These are phyloP conservation scores for Epichloe typhina DNA, from an alignment of 2,329 filamentous ascomycete genomes.

Conservation along the genomic window DNA sequence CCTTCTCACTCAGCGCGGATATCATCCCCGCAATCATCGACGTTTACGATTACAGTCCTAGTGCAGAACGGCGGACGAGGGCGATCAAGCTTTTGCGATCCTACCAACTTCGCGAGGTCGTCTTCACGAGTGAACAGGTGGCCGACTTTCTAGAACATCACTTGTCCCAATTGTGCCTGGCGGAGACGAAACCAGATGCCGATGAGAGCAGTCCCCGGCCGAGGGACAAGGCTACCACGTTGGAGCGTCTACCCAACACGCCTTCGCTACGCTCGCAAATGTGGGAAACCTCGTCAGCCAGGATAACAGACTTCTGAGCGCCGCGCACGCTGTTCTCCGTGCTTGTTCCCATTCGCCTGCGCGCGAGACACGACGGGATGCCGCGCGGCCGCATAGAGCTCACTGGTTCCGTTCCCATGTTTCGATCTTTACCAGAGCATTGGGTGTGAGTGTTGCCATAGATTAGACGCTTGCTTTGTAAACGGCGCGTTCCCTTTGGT, in stretches of 20 bases:
- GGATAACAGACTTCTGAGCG: neutral
- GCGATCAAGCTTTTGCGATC: slow-evolving; percentile 1
- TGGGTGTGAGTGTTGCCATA: too few species aligned
- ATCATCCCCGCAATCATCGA: slow-evolving; percentile 2
- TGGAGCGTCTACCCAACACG: neutral
- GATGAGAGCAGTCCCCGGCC: neutral
- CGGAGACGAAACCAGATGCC: neutral
- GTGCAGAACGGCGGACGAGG: neutral
- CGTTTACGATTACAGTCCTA: slow-evolving; percentile 1
- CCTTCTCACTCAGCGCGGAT: slow-evolving; percentile 2
- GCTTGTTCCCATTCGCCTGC: neutral
- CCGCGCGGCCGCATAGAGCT: too few species aligned
- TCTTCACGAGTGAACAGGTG: slow-evolving; percentile 3
- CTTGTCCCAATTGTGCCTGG: neutral
- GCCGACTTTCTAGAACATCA: slow-evolving; percentile 3
- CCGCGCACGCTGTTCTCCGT: neutral
- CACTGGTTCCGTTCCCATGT: too few species aligned
- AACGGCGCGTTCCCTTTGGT: neutral
- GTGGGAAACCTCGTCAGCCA: slow-evolving; percentile 1
- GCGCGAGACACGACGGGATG: too few species aligned
- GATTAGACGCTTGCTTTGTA: too few species aligned
- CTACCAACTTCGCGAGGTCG: slow-evolving; percentile 1
- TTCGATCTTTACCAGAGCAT: too few species aligned
- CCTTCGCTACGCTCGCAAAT: neutral
- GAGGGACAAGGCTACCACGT: neutral